Evolutionary conservation across 2,329 filamentous ascomycete genomes (phyloP).

Genomic region (Aspergillus sp.): DNA sequence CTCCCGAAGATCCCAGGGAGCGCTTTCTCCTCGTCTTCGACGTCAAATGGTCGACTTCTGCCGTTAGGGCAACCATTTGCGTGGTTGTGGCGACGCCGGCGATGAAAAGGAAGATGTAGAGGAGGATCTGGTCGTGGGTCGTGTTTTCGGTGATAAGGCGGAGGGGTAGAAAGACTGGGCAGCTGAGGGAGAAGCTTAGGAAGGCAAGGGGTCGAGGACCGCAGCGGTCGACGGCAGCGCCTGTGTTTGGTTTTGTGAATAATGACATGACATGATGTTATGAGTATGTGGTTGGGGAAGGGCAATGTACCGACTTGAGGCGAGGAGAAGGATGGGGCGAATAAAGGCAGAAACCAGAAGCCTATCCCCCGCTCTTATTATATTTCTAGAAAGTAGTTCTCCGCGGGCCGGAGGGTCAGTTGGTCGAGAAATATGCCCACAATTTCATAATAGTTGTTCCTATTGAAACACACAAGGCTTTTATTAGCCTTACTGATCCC

Average conservation of each 20-base stretch:
- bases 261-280: neutral
- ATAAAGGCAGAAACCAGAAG: conserved; percentile 58
- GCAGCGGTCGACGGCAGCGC: conserved; percentile 48
- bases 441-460: no score
- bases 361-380: conserved; percentile 40
- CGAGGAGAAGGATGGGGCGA: conserved; percentile 60
- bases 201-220: conserved; percentile 63
- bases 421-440: no score
- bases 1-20: conserved; percentile 52
- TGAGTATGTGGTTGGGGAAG: no score
- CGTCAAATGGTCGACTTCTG: conserved; percentile 61
- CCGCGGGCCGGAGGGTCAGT: no score
- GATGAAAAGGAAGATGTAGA: conserved; percentile 61
- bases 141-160: conserved; percentile 61
- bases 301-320: conserved; percentile 54
- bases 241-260: conserved; percentile 7
- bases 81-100: conserved; percentile 59
- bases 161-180: conserved; percentile 63
- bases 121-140: conserved; percentile 60
- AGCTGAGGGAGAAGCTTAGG: conserved; percentile 53
- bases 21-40: conserved; percentile 54
- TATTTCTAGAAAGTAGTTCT: no score
- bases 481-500: no score
- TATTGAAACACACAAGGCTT: no score
- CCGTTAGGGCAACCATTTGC: conserved; percentile 65